Conservation (phyloP, 2,329 filamentous ascomycete genomes). For the Teratosphaeria destructans region DNA sequence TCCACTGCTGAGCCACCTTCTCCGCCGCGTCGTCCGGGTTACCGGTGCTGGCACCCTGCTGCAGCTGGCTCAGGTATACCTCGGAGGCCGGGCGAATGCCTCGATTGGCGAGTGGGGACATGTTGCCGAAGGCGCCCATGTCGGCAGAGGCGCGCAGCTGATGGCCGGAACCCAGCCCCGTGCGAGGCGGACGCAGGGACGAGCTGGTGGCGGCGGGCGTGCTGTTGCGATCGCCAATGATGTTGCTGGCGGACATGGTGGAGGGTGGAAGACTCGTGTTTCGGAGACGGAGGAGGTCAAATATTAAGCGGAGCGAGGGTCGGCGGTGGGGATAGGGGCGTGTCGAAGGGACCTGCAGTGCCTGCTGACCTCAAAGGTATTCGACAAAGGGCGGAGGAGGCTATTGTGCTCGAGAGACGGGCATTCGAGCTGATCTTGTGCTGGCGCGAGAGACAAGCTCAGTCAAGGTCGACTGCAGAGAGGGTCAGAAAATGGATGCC, state of each 20-base stretch:
- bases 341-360: slow-evolving; percentile 60
- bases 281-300: neutral
- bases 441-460: neutral
- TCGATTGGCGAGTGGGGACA: slow-evolving; percentile 59
- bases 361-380: slow-evolving; percentile 75
- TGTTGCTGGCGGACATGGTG: slow-evolving; percentile 38
- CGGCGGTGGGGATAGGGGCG: slow-evolving; percentile 4
- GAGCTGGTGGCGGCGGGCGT: slow-evolving; percentile 67
- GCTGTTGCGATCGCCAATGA: slow-evolving; percentile 75
- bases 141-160: slow-evolving; percentile 92
- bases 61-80: slow-evolving; percentile 71
- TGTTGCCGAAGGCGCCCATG: slow-evolving; percentile 67
- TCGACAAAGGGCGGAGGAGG: slow-evolving; percentile 16
- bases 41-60: slow-evolving; percentile 56
- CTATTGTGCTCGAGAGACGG: neutral
- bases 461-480: neutral
- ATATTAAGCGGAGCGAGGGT: slow-evolving; percentile 4
- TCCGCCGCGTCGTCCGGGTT: slow-evolving; percentile 77
- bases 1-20: slow-evolving; percentile 94
- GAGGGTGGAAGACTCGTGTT: slow-evolving; percentile 1
- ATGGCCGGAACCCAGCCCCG: slow-evolving; percentile 62
- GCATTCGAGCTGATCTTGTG: neutral
- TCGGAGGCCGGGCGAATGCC: slow-evolving; percentile 88
- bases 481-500: too few species aligned
- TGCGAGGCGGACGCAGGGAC: slow-evolving; percentile 62